Evolutionary conservation across 257 asterid genomes (phyloP), one percentile per base, ranked within the genome.

Genomic region (Plantago elongata): DNA sequence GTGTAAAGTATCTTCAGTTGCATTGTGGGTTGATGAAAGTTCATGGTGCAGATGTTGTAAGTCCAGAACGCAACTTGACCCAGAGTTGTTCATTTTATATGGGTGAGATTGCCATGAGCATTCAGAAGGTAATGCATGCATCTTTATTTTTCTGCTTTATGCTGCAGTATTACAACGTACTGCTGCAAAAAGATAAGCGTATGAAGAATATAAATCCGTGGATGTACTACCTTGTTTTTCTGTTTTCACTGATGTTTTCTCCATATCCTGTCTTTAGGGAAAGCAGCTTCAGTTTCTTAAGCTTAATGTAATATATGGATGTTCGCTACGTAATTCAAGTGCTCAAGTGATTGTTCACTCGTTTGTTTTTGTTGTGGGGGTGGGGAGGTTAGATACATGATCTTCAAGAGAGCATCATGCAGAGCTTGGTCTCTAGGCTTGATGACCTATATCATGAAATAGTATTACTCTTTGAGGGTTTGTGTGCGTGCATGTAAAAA

Each of bases 71-170:
- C 80, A 93, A 93, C 77, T 76, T 93, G 78, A 71, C 84, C 27
- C 58, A 78, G 73, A 70, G 74, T 54, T 83, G 95, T 80, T 86
- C 99, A 22, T 93, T 80, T 73, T 81, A 81, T 73, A 80, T 89
- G 90, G 99, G 99, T 12, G 99, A 93, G 72, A 77, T 85, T 70
- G 89, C 97, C 65, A 82, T 89, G 91, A 82, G 96, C 72, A 81
- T 93, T 77, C 75, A 72, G 74, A 87, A 89, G 96, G 97, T 87
- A 77, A 61, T 51, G 46, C 29, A 52, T 7, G 29, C 18, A 9
- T 38, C 11, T 60, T 49, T 50, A 18, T 60, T 55, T n/a, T 61
- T 40, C 17, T 67, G 10, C 44, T 14, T 49, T 49, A 58, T 66
- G 65, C 61, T 30, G 15, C 5, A 5, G 8, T 34, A 34, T 34